These are phyloP conservation scores for Sindora glabra DNA, from an alignment of 306 rosid genomes.

Conservation along the genomic window DNA sequence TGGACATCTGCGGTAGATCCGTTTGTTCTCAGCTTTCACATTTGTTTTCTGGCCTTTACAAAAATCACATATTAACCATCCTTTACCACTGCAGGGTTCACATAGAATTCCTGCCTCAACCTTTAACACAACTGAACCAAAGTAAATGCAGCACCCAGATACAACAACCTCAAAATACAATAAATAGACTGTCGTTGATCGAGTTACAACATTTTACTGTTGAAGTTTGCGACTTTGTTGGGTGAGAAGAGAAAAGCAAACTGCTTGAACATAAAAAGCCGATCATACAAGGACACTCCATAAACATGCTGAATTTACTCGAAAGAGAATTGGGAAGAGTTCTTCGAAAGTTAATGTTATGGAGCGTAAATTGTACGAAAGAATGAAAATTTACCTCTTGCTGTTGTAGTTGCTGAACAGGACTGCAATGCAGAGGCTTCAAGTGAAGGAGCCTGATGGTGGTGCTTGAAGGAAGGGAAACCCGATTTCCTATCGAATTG, in stretches of 20 bases:
- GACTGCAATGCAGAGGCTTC: conserved; percentile 32
- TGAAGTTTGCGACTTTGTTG: not conserved
- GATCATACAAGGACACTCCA: too few species aligned
- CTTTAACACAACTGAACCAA: conserved; percentile 29
- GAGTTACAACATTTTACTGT: too few species aligned
- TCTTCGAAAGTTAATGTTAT: too few species aligned
- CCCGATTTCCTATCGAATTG: not conserved
- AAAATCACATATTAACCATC: conserved; percentile 79
- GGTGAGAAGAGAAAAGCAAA: too few species aligned
- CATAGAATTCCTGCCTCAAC: conserved; percentile 52
- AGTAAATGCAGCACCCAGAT: not conserved
- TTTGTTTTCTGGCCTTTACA: conserved; percentile 80
- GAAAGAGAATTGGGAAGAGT: too few species aligned
- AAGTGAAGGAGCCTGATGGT: conserved; percentile 7
- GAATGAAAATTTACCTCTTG: conserved; percentile 23
- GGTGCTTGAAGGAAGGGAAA: not conserved
- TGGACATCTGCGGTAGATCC: conserved; percentile 81
- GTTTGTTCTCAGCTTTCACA: conserved; percentile 61
- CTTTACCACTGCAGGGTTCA: conserved; percentile 68
- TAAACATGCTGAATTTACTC: too few species aligned
- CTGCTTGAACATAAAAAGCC: too few species aligned
- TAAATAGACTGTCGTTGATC: too few species aligned
- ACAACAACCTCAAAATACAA: too few species aligned
- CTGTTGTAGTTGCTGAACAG: conserved; percentile 32
- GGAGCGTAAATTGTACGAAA: too few species aligned